Evolutionary conservation across 2,329 filamentous ascomycete genomes (phyloP).

Genomic region (Macrophomina tecta): DNA sequence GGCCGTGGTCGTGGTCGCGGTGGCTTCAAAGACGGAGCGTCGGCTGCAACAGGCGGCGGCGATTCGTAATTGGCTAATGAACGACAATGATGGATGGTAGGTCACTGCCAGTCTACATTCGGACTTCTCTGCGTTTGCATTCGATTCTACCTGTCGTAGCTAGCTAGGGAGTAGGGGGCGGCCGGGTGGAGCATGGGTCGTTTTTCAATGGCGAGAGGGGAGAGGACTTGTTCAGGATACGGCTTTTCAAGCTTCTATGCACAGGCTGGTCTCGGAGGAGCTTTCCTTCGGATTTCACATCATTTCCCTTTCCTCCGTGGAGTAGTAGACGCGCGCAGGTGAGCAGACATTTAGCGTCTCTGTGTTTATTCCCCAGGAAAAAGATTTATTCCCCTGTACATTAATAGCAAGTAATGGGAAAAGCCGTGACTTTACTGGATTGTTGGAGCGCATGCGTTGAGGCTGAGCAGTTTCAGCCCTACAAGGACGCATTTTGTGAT

Average conservation of each 20-base stretch:
- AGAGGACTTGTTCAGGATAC: conserved; percentile 20
- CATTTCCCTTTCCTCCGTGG: conserved; percentile 11
- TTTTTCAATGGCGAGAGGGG: conserved; percentile 10
- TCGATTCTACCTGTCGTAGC: conserved; percentile 23
- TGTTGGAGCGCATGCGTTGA: conserved; percentile 1
- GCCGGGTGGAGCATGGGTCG: conserved; percentile 18
- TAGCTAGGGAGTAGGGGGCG: conserved; percentile 26
- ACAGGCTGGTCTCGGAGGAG: conserved; percentile 23
- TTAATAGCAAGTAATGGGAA: conserved; percentile 26
- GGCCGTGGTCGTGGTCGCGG: conserved; percentile 39
- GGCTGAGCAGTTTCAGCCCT: conserved; percentile 21
- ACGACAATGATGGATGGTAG: conserved; percentile 2
- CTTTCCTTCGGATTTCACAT: conserved; percentile 24
- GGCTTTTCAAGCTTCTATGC: conserved; percentile 12
- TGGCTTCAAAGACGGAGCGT: conserved; percentile 26
- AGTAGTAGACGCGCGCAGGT: conserved; percentile 19
- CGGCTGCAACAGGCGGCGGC: conserved; percentile 14
- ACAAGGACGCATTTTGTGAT: not conserved
- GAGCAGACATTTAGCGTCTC: conserved; percentile 25
- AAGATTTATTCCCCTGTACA: conserved; percentile 25
- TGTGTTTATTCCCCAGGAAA: conserved; percentile 24
- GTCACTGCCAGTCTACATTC: conserved; percentile 9
- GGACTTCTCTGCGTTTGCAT: conserved; percentile 22
- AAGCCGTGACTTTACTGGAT: conserved; percentile 11
- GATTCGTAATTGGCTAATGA: conserved; percentile 17